phyloP scores from a whole-genome alignment of 2,329 filamentous ascomycete genomes.

The Cryphonectria radicalis region DNA sequence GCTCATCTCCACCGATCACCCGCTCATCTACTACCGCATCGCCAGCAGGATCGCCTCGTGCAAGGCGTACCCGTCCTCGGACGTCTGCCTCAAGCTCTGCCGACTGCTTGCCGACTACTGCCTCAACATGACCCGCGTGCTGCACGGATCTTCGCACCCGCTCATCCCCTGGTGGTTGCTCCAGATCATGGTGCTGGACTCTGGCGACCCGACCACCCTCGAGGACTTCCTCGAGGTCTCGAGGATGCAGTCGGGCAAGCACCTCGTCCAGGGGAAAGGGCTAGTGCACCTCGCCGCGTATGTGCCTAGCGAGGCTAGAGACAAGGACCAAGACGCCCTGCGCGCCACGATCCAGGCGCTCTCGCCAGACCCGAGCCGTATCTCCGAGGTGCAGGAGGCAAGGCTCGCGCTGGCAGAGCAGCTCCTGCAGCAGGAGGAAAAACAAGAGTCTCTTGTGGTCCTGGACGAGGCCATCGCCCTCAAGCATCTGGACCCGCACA shows the following conservation, averaged over 20 bases:
- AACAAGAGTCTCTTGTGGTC: not conserved
- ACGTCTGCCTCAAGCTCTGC: conserved; percentile 9
- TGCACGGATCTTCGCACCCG: conserved; percentile 15
- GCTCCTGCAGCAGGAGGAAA: not conserved
- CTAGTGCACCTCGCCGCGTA: not conserved
- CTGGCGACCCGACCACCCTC: not conserved
- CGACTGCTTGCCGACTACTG: conserved; percentile 12
- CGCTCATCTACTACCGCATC: conserved; percentile 6
- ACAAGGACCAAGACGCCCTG: conserved; percentile 9
- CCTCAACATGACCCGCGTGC: not conserved
- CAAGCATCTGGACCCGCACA: conserved; percentile 1
- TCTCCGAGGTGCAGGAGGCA: conserved; percentile 14
- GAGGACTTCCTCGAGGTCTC: conserved; percentile 8
- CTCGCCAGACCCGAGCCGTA: not conserved
- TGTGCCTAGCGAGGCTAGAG: conserved; percentile 15
- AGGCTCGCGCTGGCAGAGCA: conserved; percentile 18
- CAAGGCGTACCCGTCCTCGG: conserved; percentile 9
- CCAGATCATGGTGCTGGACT: conserved; percentile 5
- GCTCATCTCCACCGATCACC: conserved; percentile 4
- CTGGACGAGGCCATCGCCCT: not conserved
- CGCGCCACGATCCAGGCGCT: not conserved
- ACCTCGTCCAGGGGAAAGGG: not conserved
- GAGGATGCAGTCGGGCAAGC: conserved; percentile 4
- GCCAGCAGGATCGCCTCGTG: conserved; percentile 5
- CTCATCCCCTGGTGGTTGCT: conserved; percentile 2